Conservation (phyloP, 345 rosid species). For the Citrus sinensis region DNA sequence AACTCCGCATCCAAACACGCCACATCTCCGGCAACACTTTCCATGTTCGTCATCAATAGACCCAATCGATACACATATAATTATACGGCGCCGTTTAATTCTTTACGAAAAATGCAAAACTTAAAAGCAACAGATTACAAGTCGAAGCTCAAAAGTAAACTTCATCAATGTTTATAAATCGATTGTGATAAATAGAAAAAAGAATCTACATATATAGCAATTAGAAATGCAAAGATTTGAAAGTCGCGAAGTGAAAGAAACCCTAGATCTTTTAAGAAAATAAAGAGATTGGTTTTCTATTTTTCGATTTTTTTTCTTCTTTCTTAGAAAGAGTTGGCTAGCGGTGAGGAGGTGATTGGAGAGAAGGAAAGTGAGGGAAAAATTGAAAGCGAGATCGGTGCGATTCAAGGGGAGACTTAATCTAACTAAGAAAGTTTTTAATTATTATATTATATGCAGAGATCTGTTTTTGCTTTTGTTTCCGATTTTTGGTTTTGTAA, state of each 20-base stretch:
- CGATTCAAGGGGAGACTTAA: conserved; percentile 17
- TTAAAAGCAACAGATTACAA: conserved; percentile 17
- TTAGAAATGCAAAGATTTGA: conserved; percentile 17
- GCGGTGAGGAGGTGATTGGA: conserved; percentile 11
- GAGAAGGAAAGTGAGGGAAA: conserved; percentile 17
- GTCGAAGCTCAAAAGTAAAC: conserved; percentile 6
- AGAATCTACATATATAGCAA: neutral
- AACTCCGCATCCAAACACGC: conserved; percentile 71
- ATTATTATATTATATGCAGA: conserved; percentile 9
- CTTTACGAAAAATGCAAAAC: neutral
- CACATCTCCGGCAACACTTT: conserved; percentile 47
- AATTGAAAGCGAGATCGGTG: conserved; percentile 25
- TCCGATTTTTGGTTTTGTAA: neutral
- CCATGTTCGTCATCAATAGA: conserved; percentile 37
- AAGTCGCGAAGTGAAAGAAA: conserved; percentile 20
- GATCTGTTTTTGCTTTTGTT: conserved; percentile 4
- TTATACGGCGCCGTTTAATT: neutral
- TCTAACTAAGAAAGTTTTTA: neutral
- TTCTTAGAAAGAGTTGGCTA: neutral
- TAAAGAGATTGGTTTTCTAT: neutral
- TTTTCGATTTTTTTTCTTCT: too few relatives aligned
- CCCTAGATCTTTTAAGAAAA: conserved; percentile 42
- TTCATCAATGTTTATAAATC: neutral
- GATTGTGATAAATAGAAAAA: neutral
- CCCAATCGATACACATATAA: conserved; percentile 23